Base-by-base conservation (phyloP, 305 asterid species). In the Caryopteris hybrid region DNA sequence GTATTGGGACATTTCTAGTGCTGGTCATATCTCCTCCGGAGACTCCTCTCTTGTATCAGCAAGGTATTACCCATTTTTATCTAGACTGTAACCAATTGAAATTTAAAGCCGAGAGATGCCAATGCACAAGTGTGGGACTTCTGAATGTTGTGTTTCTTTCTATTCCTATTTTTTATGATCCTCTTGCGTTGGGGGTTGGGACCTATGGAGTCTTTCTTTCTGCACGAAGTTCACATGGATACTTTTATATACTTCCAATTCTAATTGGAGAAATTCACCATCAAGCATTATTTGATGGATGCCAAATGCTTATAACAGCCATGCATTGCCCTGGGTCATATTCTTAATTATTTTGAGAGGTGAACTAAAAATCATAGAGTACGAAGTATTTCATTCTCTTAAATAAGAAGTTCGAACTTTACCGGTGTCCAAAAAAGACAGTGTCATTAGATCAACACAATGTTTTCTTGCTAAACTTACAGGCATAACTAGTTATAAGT, bases 21-120 rank as follows among this genome's bases (percentile, higher is more conserved):
- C 96, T 57, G 98, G 98, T 66, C 98, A 91, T 76, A 87, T 91
- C 61, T 87, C 99, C 18, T 92, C 97, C 25, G 96, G 99, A 23
- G 99, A 94, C 82, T 84, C 96, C n/a, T 87, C 98, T 68, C 96
- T 94, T 43, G 77, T 84, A 63, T 79, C 98, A 13, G 99, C 98
- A 31, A 87, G 89, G 97, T 84, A 79, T 27, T 38, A 47, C 22
- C 62, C 63, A 57, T 39, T 14, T 46, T 51, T 23, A 8, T 34
- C 11, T 52, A 16, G 31, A 55, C 68, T 39, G 48, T 68, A 25
- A 46, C 45, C 21, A 39, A 64, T 47, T 39, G 53, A 47, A 39
- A 20, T 50, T 14, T 51, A 55, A 62, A 46, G 55, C 39, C 42
- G 61, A 31, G 53, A 57, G 4, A 1, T 31, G 46, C 66, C 39